phyloP scores from a whole-genome alignment of 2,329 filamentous ascomycete genomes.

The Zymoseptoria ardabiliae region DNA sequence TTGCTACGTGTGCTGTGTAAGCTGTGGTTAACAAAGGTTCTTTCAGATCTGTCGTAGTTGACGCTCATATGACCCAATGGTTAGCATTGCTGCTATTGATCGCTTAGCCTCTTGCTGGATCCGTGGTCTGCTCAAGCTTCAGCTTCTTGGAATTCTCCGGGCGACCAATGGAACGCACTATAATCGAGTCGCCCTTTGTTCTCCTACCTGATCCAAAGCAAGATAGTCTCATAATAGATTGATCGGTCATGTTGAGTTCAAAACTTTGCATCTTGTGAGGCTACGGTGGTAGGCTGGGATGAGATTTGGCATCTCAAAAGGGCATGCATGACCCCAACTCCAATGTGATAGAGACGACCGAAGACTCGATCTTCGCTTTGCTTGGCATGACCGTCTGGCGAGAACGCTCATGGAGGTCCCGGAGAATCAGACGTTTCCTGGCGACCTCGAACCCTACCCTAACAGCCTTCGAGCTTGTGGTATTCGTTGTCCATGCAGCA shows the following conservation, averaged over 20 bases:
- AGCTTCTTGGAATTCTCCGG: background rate
- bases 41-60: background rate
- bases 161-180: background rate
- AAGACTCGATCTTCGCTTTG: no score
- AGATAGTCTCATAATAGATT: background rate
- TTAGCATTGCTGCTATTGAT: background rate
- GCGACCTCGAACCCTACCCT: background rate
- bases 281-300: background rate
- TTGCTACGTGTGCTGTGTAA: background rate
- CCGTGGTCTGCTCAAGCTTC: background rate
- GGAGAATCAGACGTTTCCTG: no score
- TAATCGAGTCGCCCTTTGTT: background rate
- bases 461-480: background rate
- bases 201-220: background rate
- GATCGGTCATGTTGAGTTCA: background rate
- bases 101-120: background rate
- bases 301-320: background rate
- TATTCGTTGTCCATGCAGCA: background rate
- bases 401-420: no score
- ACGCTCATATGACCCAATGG: background rate
- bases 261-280: background rate
- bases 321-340: background rate
- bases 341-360: background rate
- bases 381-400: no score
- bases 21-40: background rate